Base-by-base conservation (phyloP, 306 rosid genomes). In the Morella rubra region DNA sequence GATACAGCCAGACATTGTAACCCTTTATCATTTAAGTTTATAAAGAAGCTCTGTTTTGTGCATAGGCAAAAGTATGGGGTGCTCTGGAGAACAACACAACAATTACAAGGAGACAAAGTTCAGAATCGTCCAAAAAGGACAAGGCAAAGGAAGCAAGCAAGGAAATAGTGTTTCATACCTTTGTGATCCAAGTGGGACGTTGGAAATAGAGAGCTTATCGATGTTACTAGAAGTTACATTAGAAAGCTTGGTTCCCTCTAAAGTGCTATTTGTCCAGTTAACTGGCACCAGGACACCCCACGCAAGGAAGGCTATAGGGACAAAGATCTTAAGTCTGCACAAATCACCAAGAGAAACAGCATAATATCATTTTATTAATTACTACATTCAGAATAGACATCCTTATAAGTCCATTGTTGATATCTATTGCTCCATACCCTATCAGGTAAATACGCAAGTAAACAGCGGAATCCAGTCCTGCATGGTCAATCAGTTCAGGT, bases 401-500 rank as follows among this genome's bases (percentile, higher is more conserved):
- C 51, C 64, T 55, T 20, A 44, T 62, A 75, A 75, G 67, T 37
- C 42, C 71, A 62, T 22, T 5, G 37, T 32, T 75, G 70, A 62
- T 14, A 79, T 19, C 44, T 22, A 59, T 37, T 75, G 32, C 9
- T 32, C 46, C 91, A 67, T 90, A 95, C 97, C 98, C 98, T 50
- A 88, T 79, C 89, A 92, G 87, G 88, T 95, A 95, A 74, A 95
- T 95, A 76, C 98, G 86, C 87, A 94, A 81, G 88, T 94, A 94
- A 71, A 94, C 98, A 76, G 85, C 98, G 37, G 98, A 94, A 79
- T 94, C 98, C 83, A 95, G 72, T 79, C 98, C 98, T 40, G 98
- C 96, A 80, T 95, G 98, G 6, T 95, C 97, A 78, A 95, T 90
- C 61, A 95, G 98, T 88, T 92, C 98, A 40, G 81, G 96, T 76